Evolutionary conservation across 2,329 filamentous ascomycete genomes (phyloP), one percentile per base, ranked within the genome.

Genomic region (Cyanodermella asteris): DNA sequence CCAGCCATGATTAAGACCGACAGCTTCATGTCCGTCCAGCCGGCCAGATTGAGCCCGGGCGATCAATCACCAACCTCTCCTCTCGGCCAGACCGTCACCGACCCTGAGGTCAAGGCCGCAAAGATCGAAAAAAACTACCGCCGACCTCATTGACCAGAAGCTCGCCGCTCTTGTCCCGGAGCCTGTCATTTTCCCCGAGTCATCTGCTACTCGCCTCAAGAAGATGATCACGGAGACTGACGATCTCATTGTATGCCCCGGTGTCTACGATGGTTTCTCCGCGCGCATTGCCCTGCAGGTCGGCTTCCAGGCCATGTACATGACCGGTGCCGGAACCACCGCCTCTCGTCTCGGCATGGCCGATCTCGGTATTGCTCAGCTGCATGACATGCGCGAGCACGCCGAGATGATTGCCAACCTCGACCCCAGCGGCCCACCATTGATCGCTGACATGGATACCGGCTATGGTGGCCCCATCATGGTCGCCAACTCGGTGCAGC

Each of bases 191-290:
- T n/a, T n/a, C n/a, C n/a, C n/a, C n/a, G n/a, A n/a, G 20, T 18
- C 14, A 16, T 24, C 27, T 10, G 28, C 31, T n/a, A 32, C 30
- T 3, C 23, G 21, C 28, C 49, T 59, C 20, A 49, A 53, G 23
- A 39, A 47, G 22, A 46, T 50, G 25, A 38, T 60, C 9, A 37
- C 41, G 2, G 44, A 53, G 11, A 36, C 43, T 9, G 38, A 46
- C 16, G 45, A 50, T 23, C 46, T 59, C 22, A 37, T 74, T 19
- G 54, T 71, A 3, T 66, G 61, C 25, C 69, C 68, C 0, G 69
- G 70, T 16, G 68, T 75, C 3, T 72, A 72, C 38, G 70, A 76
- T 50, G 70, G 70, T 8, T 57, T 72, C 27, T 66, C 64, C 3
- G 67, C 70, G 1, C 53, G 69, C 1, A 59, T 75, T 28, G 67